Conservation (phyloP, 2,329 filamentous ascomycete species). For the Penicillium sp. region DNA sequence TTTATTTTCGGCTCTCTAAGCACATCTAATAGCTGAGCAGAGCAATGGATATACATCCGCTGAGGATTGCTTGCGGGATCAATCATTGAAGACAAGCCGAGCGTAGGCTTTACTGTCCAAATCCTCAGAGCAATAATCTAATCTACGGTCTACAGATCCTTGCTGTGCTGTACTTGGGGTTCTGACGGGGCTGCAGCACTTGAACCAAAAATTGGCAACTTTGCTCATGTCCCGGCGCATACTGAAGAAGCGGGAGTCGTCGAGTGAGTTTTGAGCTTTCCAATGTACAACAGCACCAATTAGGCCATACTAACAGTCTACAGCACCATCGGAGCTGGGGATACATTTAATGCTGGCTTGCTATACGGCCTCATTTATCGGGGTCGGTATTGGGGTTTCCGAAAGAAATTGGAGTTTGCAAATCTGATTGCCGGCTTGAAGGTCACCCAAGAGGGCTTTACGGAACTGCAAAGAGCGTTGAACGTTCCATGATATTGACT, state of each 20-base stretch:
- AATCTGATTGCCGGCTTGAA: conserved; percentile 60
- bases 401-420: conserved; percentile 50
- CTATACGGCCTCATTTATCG: conserved; percentile 53
- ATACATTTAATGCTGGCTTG: conserved; percentile 66
- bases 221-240: conserved; percentile 41
- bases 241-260: conserved; percentile 38
- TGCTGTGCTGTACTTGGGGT: conserved; percentile 55
- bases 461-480: conserved; percentile 37
- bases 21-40: conserved; percentile 11
- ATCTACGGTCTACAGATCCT: conserved; percentile 28
- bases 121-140: not conserved
- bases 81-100: conserved; percentile 35
- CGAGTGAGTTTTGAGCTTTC: conserved; percentile 46
- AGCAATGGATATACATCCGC: conserved; percentile 39
- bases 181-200: conserved; percentile 45
- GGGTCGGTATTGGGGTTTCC: conserved; percentile 42
- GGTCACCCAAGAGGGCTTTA: conserved; percentile 59
- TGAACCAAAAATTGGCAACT: conserved; percentile 26
- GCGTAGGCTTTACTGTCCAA: conserved; percentile 37
- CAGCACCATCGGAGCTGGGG: conserved; percentile 64
- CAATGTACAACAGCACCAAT: not conserved
- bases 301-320: conserved; percentile 9
- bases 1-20: too few species aligned
- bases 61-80: conserved; percentile 44
- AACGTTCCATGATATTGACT: not conserved